Evolutionary conservation across 2,329 filamentous ascomycete species (phyloP).

Genomic region (Fusarium marasasianum): DNA sequence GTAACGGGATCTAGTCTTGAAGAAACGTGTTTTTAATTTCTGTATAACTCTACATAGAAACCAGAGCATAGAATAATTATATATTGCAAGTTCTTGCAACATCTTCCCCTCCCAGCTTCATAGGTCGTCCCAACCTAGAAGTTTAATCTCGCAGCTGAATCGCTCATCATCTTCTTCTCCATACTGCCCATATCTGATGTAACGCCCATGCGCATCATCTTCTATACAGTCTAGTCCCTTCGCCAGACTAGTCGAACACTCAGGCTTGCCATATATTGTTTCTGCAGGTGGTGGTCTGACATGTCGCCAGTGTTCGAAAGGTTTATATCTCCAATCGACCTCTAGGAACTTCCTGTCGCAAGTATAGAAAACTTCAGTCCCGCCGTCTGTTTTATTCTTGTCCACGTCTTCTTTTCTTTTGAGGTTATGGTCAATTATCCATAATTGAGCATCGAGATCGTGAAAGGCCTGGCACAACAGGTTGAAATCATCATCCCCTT

Average conservation of each 20-base stretch:
- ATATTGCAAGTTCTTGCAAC: neutral
- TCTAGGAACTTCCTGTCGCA: neutral
- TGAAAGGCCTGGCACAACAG: neutral
- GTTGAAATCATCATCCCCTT: accelerated
- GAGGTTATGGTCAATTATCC: neutral
- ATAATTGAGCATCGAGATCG: accelerated
- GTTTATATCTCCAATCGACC: accelerated
- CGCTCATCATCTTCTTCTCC: neutral
- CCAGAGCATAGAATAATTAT: accelerated
- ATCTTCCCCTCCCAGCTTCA: neutral
- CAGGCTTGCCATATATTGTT: neutral
- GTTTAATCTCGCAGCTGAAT: neutral
- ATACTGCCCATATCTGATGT: neutral
- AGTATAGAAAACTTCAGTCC: no score
- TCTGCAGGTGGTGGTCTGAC: neutral
- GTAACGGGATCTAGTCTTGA: no score
- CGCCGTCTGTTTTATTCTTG: no score
- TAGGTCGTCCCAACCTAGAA: neutral
- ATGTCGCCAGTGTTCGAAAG: neutral
- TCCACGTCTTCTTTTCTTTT: accelerated
- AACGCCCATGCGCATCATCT: neutral
- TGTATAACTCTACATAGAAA: no score
- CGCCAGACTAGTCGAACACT: neutral
- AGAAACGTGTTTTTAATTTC: no score
- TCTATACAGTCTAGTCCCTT: accelerated